A percentile compares a stretch with the other conserved stretches of the same genome.
phyloP scores from a whole-genome alignment of 164 flowering plant species.

The Berberis thunbergii region DNA sequence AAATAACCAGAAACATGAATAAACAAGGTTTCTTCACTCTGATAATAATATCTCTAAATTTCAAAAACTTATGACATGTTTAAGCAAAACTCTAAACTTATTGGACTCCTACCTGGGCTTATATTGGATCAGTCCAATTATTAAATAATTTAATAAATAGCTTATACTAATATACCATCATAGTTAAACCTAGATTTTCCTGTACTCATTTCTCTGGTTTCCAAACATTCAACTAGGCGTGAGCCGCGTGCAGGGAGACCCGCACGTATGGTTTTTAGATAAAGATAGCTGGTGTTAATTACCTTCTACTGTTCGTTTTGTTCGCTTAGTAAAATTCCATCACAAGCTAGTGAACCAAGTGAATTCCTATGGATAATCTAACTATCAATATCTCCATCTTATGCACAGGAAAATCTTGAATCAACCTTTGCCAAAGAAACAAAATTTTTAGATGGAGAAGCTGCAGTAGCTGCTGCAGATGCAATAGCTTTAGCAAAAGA shows the following conservation, averaged over 20 bases:
- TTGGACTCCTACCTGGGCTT: background rate
- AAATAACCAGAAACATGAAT: too few relatives aligned
- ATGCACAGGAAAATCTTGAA: conserved; percentile 35
- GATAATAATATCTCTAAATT: too few relatives aligned
- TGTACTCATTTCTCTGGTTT: too few relatives aligned
- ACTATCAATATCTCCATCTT: background rate
- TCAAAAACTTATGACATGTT: too few relatives aligned
- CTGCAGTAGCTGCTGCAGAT: conserved; percentile 73
- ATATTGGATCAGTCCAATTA: background rate
- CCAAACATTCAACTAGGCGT: background rate
- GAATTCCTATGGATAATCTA: background rate
- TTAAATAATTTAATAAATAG: too few relatives aligned
- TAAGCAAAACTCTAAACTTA: too few relatives aligned
- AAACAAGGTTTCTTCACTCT: too few relatives aligned
- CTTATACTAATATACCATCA: background rate
- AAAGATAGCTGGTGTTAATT: background rate
- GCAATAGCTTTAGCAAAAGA: conserved; percentile 88
- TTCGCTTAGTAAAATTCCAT: background rate
- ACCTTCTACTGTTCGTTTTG: background rate
- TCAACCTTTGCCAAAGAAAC: conserved; percentile 41
- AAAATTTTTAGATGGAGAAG: conserved; percentile 57
- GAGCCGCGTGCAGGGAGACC: background rate
- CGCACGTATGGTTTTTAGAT: background rate
- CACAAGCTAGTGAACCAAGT: background rate
- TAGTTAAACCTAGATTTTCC: background rate